Percentiles rank a stretch among this genome's conserved stretches.
phyloP scores from a whole-genome alignment of 2,329 filamentous ascomycete species.

The Ophiostoma novo-ulmi region DNA sequence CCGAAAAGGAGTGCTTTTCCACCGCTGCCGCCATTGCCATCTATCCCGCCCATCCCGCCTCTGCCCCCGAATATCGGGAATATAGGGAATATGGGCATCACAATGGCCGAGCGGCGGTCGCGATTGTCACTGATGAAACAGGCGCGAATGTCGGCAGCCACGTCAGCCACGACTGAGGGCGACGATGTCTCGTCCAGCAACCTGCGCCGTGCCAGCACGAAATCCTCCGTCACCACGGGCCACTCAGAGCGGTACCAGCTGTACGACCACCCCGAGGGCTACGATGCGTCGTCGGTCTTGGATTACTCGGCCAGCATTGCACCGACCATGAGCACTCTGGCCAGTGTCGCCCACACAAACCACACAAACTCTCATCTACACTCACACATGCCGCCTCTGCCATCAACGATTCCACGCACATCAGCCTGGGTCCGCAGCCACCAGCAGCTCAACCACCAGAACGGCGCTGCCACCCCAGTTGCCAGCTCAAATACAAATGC shows the following conservation, averaged over 20 bases:
- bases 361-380: too few relatives aligned
- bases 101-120: conserved; percentile 18
- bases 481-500: background rate
- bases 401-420: conserved; percentile 24
- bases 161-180: background rate
- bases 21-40: conserved; percentile 19
- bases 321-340: background rate
- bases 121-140: conserved; percentile 20
- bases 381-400: background rate
- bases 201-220: conserved; percentile 23
- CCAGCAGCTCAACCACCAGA: conserved; percentile 15
- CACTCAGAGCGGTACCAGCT: conserved; percentile 20
- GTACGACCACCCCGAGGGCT: conserved; percentile 20
- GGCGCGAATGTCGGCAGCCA: background rate
- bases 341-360: background rate
- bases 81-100: background rate
- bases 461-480: background rate
- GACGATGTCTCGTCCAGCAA: conserved; percentile 14
- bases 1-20: conserved; percentile 17
- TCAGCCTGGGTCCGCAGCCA: conserved; percentile 27
- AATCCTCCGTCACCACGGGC: conserved; percentile 21
- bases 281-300: background rate
- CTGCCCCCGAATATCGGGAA: background rate
- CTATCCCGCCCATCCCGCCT: conserved; percentile 14
- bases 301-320: background rate